A percentile compares a stretch with the other conserved stretches of the same genome.
Evolutionary conservation across 2,329 filamentous ascomycete genomes (phyloP).

Genomic region (Cordyceps fumosorosea): DNA sequence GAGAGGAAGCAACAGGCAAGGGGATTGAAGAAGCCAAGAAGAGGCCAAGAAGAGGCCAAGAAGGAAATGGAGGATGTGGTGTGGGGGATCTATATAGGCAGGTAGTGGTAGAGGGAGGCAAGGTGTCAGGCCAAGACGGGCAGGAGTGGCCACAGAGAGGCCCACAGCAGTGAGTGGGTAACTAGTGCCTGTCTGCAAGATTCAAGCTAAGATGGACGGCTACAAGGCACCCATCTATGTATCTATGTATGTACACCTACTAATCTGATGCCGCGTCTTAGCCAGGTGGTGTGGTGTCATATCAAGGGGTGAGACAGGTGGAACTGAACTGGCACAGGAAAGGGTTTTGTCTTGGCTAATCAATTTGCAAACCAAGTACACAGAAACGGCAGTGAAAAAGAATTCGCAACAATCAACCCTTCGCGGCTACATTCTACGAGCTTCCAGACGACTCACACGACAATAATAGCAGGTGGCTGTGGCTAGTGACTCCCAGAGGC

Average conservation of each 20-base stretch:
- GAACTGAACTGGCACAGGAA: not conserved
- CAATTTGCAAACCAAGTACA: too few relatives aligned
- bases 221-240: too few relatives aligned
- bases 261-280: not conserved
- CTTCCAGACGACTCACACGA: too few relatives aligned
- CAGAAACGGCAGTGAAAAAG: too few relatives aligned
- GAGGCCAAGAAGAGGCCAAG: not conserved
- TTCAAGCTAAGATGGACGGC: not conserved
- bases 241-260: too few relatives aligned
- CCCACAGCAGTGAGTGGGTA: too few relatives aligned
- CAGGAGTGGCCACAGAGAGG: too few relatives aligned
- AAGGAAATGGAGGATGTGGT: not conserved
- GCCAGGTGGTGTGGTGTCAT: too few relatives aligned
- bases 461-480: not conserved
- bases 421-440: too few relatives aligned
- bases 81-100: constrained; percentile 10
- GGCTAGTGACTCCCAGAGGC: not conserved
- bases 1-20: not conserved
- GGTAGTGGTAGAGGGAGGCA: not conserved
- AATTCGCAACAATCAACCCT: too few relatives aligned
- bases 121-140: not conserved
- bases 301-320: not conserved
- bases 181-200: not conserved
- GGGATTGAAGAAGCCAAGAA: constrained; percentile 1
- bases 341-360: too few relatives aligned